Evolutionary conservation across 495 filamentous ascomycete species (phyloP), one percentile per base, ranked within the genome.

Genomic region (Pseudomonodictys pantanalensis): DNA sequence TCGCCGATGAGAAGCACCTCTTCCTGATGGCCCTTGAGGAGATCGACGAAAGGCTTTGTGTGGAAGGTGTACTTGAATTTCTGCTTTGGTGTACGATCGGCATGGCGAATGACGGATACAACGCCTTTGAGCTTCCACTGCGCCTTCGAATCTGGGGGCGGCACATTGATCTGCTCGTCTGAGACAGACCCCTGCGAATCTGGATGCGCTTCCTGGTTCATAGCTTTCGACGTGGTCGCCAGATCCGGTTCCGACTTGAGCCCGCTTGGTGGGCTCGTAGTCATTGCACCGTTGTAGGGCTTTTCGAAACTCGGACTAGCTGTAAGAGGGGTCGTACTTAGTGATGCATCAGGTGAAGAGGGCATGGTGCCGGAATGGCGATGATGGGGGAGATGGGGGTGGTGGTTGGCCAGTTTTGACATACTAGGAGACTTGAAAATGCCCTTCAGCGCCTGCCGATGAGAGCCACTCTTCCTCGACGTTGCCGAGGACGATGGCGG

Each of bases 21-120:
- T 76, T 97, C 92, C 65, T 92, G 88, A 68, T 98, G 92, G 0
- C 93, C 93, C 69, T 88, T 92, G 39, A 98, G 79, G 5, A 98
- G 78, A 56, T 96, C 89, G 45, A 97, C 89, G 68, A 98, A 98
- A 4, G 95, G 95, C 61, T 91, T 88, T 7, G 88, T 95, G 72
- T 97, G 95, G 67, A 98, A 98, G 0, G 93, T 98, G 69, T 97
- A 97, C 68, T 98, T 98, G 77, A 95, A 96, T 68, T 98, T 98
- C 65, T 98, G 93, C 72, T 98, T 98, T 5, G 93, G 93, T 10
- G 93, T 98, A 35, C 93, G 86, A 74, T 98, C 93, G 2, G 95
- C 93, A 70, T 98, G 93, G 23, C 93, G 83, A 47, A 98, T 87
- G 10, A 97, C 95, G 18, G 92, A 90, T 6, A 98, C 93, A 79